Conservation (phyloP, 2,329 filamentous ascomycete species). For the Fusarium odoratissimum region DNA sequence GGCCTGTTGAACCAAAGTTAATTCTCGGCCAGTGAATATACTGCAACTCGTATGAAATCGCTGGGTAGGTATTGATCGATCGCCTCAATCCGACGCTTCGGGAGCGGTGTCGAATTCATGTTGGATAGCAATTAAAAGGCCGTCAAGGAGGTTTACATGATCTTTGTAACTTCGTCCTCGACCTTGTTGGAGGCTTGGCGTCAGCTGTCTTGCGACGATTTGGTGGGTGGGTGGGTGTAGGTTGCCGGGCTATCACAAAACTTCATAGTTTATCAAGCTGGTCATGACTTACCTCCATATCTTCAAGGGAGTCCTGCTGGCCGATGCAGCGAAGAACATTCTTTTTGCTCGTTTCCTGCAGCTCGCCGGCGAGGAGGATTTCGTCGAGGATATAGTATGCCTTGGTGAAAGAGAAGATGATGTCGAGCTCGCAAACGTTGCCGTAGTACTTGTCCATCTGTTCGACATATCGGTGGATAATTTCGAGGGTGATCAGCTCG, state of each 20-base stretch:
- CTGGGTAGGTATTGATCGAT: slow-evolving; percentile 13
- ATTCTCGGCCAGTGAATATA: slow-evolving; percentile 37
- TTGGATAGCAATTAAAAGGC: slow-evolving; percentile 35
- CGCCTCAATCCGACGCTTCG: slow-evolving; percentile 37
- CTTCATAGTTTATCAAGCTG: slow-evolving; percentile 30
- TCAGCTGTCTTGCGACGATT: slow-evolving; percentile 46
- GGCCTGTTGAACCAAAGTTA: slow-evolving; percentile 48
- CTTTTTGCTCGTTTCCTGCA: slow-evolving; percentile 99
- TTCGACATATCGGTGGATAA: slow-evolving; percentile 99
- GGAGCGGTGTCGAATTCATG: slow-evolving; percentile 24
- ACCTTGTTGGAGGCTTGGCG: slow-evolving; percentile 66
- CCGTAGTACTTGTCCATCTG: slow-evolving; percentile 99
- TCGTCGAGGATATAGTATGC: slow-evolving; percentile 99
- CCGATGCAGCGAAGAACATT: slow-evolving; percentile 96
- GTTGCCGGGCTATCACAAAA: slow-evolving; percentile 32
- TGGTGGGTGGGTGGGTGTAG: slow-evolving; percentile 21
- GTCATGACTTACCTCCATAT: slow-evolving; percentile 90
- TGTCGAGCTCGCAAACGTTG: slow-evolving; percentile 99
- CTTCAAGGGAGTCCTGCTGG: slow-evolving; percentile 96
- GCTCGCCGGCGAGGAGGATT: slow-evolving; percentile 91
- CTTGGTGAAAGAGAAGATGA: slow-evolving; percentile 99
- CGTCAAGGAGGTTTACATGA: slow-evolving; percentile 71
- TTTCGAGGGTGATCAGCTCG: slow-evolving; percentile 96
- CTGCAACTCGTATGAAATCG: slow-evolving; percentile 19
- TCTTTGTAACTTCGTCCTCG: slow-evolving; percentile 90